Evolutionary conservation across 352 stramenopile genomes (phyloP).

Genomic region (Aphanomyces invadans): DNA sequence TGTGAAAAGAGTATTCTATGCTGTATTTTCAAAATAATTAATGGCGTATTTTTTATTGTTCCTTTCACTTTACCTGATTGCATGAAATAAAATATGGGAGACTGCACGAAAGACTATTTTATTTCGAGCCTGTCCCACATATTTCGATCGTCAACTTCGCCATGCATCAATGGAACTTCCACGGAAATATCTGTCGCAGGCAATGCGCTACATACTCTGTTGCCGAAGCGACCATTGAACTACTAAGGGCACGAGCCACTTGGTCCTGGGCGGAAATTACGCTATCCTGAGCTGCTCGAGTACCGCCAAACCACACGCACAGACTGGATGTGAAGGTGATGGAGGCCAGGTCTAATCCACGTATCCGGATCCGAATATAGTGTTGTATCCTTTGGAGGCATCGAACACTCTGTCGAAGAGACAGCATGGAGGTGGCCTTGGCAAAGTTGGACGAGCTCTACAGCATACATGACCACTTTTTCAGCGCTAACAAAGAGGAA

Average conservation of each 20-base stretch:
- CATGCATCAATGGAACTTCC: slow-evolving; percentile 5
- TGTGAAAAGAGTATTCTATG: no score
- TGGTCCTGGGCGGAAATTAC: no score
- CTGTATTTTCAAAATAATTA: no score
- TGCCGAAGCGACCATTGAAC: no score
- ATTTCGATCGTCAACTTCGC: neutral
- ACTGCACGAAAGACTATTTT: neutral
- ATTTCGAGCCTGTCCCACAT: neutral
- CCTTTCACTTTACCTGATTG: no score
- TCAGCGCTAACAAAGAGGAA: slow-evolving; percentile 17
- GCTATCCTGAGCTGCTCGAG: neutral
- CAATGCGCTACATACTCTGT: no score
- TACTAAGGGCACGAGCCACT: no score
- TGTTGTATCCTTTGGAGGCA: neutral
- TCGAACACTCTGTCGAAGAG: neutral
- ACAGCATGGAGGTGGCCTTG: slow-evolving; percentile 4
- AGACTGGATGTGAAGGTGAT: no score
- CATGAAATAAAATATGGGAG: no score
- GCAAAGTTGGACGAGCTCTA: slow-evolving; percentile 21
- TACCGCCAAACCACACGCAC: no score
- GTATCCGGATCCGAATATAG: slow-evolving; percentile 4
- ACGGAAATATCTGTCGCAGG: neutral
- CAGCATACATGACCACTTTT: slow-evolving; percentile 23
- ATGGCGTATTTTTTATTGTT: no score
- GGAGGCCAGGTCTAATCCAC: neutral